Evolutionary conservation across 2,329 filamentous ascomycete genomes (phyloP), one percentile per base, ranked within the genome.

Genomic region (Dissoconium aciculare): DNA sequence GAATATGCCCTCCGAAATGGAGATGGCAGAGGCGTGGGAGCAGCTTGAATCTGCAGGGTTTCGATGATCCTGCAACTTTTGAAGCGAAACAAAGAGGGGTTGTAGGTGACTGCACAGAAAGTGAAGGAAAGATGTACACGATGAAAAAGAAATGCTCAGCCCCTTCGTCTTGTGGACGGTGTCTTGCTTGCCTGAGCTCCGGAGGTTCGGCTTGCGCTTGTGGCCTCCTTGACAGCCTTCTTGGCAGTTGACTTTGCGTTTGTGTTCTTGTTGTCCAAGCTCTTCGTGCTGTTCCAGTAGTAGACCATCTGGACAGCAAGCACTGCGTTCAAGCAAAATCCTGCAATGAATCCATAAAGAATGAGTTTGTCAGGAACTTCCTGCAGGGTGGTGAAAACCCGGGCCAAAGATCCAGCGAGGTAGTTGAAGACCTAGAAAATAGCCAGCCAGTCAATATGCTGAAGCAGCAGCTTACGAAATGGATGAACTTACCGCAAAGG

Each of bases 281-380:
- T 56, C 15, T 53, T 45, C 3, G 64, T 55, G 30, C 55, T 62
- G 50, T 94, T 93, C 89, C 89, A 98, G 66, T 95, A 95, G 60
- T 85, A 92, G 15, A 92, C 53, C 78, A 98, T 89, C 63, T 98
- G 89, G 23, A 68, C 59, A 10, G 85, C 85, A 35, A 98, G 66
- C 34, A 98, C 69, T 35, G 75, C 66, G 58, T 98, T 98, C 46
- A 98, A 71, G n/a, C 66, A 60, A 54, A 94, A 94, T 15, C 84
- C 89, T 5, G 84, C 82, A 33, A 95, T 62, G 65, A 92, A 95
- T 30, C 85, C 80, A 60, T 92, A 95, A 15, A 98, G 69, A 48
- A 98, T 95, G 36, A 95, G 67, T 59, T 85, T 85, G 58, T 98
- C 89, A 55, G 92, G 80, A 37, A 98, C 89, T 64, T 98, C 89